Conservation (phyloP, 768 basidiomycete genomes). For the Panellus pusillus region DNA sequence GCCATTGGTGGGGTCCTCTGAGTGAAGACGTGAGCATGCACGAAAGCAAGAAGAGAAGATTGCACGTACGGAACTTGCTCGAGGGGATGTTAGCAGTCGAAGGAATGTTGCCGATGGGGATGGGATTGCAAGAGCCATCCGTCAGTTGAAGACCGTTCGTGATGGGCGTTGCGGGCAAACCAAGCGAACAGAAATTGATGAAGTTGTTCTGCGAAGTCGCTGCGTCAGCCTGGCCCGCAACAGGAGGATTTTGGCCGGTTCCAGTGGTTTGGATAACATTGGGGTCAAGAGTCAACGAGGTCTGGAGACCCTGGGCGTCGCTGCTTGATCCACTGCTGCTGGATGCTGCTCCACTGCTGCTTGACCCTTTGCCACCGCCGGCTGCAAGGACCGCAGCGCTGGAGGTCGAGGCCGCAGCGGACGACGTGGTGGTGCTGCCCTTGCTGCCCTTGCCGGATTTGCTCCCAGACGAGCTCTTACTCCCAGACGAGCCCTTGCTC, state of each 20-base stretch:
- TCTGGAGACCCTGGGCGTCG: neutral
- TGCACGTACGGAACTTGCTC: conserved; percentile 38
- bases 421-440: neutral
- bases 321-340: too few species aligned
- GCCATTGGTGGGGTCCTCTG: conserved; percentile 39
- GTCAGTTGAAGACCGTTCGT: conserved; percentile 54
- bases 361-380: neutral
- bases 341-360: too few species aligned
- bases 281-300: conserved; percentile 10
- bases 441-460: neutral
- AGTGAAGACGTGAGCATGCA: neutral
- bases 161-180: conserved; percentile 39
- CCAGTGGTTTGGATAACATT: conserved; percentile 5
- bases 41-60: neutral
- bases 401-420: neutral
- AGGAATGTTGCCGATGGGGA: conserved; percentile 55
- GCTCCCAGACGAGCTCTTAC: neutral
- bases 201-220: neutral
- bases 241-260: conserved; percentile 15
- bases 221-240: conserved; percentile 2
- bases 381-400: neutral
- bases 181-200: conserved; percentile 2
- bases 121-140: conserved; percentile 57
- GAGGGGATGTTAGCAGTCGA: conserved; percentile 49
- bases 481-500: neutral